Evolutionary conservation across 169 alveolate species (phyloP).

Genomic region (Cyclospora cayetanensis): DNA sequence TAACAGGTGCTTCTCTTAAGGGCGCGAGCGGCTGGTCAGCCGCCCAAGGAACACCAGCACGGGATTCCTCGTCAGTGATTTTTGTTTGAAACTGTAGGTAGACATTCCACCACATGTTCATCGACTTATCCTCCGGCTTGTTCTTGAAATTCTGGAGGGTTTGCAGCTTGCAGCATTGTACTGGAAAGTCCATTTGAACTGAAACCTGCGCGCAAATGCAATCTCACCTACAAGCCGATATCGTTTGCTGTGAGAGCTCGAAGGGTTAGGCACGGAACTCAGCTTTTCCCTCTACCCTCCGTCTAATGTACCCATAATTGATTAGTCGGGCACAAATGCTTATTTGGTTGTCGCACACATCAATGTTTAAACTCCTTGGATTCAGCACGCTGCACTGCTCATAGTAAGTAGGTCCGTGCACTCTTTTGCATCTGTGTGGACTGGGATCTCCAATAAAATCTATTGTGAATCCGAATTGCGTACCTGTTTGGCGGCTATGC

Average conservation of each 20-base stretch:
- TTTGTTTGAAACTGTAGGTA: slow-evolving; percentile 59
- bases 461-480: background rate
- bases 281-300: too few relatives aligned
- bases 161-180: slow-evolving; percentile 63
- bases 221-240: background rate
- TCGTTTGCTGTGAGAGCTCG: too few relatives aligned
- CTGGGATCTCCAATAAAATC: too few relatives aligned
- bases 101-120: slow-evolving; percentile 68
- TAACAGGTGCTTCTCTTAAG: background rate
- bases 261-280: too few relatives aligned
- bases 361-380: too few relatives aligned
- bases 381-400: too few relatives aligned
- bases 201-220: slow-evolving; percentile 40
- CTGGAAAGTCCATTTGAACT: slow-evolving; percentile 43
- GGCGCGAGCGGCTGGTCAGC: slow-evolving; percentile 59
- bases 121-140: slow-evolving; percentile 47
- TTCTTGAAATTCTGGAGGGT: slow-evolving; percentile 48
- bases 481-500: slow-evolving; percentile 61
- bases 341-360: too few relatives aligned
- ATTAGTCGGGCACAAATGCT: too few relatives aligned
- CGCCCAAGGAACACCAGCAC: slow-evolving; percentile 56
- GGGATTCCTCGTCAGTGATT: slow-evolving; percentile 25
- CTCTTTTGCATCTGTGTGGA: too few relatives aligned
- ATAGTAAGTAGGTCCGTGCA: too few relatives aligned
- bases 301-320: too few relatives aligned